phyloP scores from a whole-genome alignment of 2,329 filamentous ascomycete genomes.

The Penicillium brasilianum region DNA sequence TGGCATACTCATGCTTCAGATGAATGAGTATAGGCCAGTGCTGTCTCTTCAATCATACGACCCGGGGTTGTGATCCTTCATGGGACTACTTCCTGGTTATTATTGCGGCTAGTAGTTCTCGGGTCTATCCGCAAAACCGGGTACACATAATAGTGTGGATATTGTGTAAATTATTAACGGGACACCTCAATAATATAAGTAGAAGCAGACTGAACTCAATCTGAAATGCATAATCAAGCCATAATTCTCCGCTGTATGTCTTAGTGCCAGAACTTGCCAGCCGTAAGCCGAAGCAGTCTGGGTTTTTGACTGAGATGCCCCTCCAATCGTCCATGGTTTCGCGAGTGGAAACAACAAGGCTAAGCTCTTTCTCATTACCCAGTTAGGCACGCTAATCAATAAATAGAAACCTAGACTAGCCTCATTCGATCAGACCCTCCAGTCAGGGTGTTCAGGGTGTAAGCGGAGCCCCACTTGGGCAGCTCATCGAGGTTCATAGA shows the following conservation, averaged over 20 bases:
- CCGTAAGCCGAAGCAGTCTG: background rate
- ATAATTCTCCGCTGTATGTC: background rate
- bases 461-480: background rate
- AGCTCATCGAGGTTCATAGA: background rate
- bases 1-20: too few species aligned
- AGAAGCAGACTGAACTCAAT: background rate
- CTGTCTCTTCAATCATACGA: too few species aligned
- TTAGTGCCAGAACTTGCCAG: background rate
- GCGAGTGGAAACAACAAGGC: background rate
- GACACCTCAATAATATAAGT: too few species aligned
- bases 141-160: too few species aligned
- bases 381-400: background rate
- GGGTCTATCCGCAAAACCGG: too few species aligned
- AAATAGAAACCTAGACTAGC: background rate
- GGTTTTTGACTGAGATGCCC: background rate
- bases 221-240: background rate
- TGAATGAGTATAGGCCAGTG: too few species aligned
- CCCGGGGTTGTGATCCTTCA: too few species aligned
- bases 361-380: conserved; percentile 6
- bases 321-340: background rate
- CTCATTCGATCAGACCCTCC: background rate
- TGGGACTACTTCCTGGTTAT: too few species aligned
- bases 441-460: background rate
- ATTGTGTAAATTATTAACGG: too few species aligned
- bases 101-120: too few species aligned